These are phyloP conservation scores for Colletotrichum euphorbiae DNA, from an alignment of 2,329 filamentous ascomycete species.

Conservation along the genomic window DNA sequence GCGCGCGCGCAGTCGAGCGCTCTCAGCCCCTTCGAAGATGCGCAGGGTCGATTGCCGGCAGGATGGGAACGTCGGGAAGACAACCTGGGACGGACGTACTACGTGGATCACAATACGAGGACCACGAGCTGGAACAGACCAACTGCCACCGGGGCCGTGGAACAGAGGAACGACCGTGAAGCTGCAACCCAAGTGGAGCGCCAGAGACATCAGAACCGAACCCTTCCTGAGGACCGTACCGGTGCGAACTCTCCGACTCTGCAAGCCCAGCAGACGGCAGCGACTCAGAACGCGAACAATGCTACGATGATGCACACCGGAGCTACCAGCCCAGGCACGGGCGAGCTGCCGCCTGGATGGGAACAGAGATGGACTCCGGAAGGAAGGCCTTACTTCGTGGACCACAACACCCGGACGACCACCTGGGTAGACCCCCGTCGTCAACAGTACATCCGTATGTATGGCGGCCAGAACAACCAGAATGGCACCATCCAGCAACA, in stretches of 20 bases:
- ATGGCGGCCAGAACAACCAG: slow-evolving; percentile 85
- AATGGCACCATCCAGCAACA: slow-evolving; percentile 95
- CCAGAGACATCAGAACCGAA: slow-evolving; percentile 93
- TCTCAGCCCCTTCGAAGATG: slow-evolving; percentile 94
- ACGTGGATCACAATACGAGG: slow-evolving; percentile 96
- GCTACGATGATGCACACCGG: slow-evolving; percentile 94
- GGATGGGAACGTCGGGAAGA: slow-evolving; percentile 98
- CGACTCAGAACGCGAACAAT: slow-evolving; percentile 61
- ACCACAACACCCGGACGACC: slow-evolving; percentile 97
- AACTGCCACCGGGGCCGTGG: slow-evolving; percentile 79
- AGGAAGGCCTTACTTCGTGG: slow-evolving; percentile 95
- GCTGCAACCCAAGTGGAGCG: slow-evolving; percentile 94
- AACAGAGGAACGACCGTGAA: slow-evolving; percentile 83
- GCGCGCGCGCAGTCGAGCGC: slow-evolving; percentile 50
- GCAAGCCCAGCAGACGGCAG: slow-evolving; percentile 60
- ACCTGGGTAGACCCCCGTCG: slow-evolving; percentile 98
- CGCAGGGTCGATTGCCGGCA: slow-evolving; percentile 89
- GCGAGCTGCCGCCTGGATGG: slow-evolving; percentile 95
- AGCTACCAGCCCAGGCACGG: slow-evolving; percentile 91
- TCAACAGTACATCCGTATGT: slow-evolving; percentile 99
- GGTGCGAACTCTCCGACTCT: slow-evolving; percentile 91
- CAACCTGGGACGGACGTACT: slow-evolving; percentile 94
- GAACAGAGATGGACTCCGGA: slow-evolving; percentile 96
- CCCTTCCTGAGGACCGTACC: slow-evolving; percentile 93
- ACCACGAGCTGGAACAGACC: slow-evolving; percentile 97